phyloP scores from a whole-genome alignment of 257 asterid genomes.

The Eucommia ulmoides region DNA sequence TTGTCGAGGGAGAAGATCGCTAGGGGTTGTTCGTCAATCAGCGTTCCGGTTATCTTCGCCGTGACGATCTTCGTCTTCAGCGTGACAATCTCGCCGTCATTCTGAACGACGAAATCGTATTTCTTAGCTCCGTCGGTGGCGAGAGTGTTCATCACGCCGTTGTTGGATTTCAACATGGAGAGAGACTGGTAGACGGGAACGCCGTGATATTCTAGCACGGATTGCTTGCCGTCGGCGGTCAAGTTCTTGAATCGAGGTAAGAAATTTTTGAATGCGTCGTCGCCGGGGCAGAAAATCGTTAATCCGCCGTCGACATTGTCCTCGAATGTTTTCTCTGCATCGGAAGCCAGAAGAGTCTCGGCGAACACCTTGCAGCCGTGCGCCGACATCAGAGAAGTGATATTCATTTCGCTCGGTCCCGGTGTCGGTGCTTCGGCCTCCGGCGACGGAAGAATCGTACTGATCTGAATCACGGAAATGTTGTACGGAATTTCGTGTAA shows the following conservation, averaged over 20 bases:
- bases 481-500: constrained; percentile 39
- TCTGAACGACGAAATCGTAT: constrained; percentile 33
- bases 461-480: constrained; percentile 64
- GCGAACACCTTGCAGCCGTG: constrained; percentile 71
- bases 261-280: constrained; percentile 51
- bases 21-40: constrained; percentile 39
- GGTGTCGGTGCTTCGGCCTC: constrained; percentile 73
- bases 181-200: constrained; percentile 36
- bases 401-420: constrained; percentile 33
- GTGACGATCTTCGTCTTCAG: constrained; percentile 31
- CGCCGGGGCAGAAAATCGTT: constrained; percentile 63
- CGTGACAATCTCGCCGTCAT: constrained; percentile 46
- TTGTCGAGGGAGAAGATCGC: constrained; percentile 30
- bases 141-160: constrained; percentile 38
- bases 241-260: constrained; percentile 45
- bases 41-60: constrained; percentile 33
- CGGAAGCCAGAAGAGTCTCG: constrained; percentile 33
- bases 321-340: constrained; percentile 41
- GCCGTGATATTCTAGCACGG: constrained; percentile 41
- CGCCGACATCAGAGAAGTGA: constrained; percentile 48
- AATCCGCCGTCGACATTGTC: constrained; percentile 40
- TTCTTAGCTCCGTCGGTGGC: constrained; percentile 48
- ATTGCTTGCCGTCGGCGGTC: constrained; percentile 25
- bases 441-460: constrained; percentile 28
- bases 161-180: constrained; percentile 34